A percentile compares a stretch with the other conserved stretches of the same genome.
These are phyloP conservation scores for Podila horticola DNA, from an alignment of 192 early-diverging fungal genomes.

Conservation along the genomic window DNA sequence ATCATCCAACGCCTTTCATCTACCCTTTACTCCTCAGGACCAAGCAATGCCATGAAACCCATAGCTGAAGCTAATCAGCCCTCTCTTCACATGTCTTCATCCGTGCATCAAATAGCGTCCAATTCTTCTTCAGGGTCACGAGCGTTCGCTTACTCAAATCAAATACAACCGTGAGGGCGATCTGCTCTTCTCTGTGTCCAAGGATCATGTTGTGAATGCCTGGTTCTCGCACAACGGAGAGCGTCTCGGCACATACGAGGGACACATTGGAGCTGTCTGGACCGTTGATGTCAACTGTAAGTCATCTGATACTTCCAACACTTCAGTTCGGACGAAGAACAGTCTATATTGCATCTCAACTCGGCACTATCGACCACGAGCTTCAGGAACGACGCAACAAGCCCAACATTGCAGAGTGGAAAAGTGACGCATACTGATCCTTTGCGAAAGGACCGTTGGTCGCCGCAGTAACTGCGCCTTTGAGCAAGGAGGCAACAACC, in stretches of 20 bases:
- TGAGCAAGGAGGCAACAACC: no score
- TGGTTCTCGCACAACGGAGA: conserved; percentile 99
- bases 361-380: no score
- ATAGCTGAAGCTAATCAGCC: background rate
- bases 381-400: no score
- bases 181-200: conserved; percentile 93
- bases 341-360: no score
- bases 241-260: conserved; percentile 91
- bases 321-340: background rate
- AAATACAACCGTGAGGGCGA: conserved; percentile 99
- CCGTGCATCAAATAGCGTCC: conserved; percentile 70
- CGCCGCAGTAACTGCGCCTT: no score
- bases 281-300: conserved; percentile 91
- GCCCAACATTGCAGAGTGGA: no score
- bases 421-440: no score
- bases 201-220: conserved; percentile 93
- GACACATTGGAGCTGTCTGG: conserved; percentile 96
- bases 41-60: no score
- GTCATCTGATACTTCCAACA: background rate
- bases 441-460: no score
- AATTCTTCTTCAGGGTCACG: conserved; percentile 96
- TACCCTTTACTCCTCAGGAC: no score
- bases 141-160: conserved; percentile 95
- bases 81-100: background rate
- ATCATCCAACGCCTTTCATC: no score